Evolutionary conservation across 495 filamentous ascomycete genomes (phyloP), one percentile per base, ranked within the genome.

Genomic region (Penicillium odoratum): DNA sequence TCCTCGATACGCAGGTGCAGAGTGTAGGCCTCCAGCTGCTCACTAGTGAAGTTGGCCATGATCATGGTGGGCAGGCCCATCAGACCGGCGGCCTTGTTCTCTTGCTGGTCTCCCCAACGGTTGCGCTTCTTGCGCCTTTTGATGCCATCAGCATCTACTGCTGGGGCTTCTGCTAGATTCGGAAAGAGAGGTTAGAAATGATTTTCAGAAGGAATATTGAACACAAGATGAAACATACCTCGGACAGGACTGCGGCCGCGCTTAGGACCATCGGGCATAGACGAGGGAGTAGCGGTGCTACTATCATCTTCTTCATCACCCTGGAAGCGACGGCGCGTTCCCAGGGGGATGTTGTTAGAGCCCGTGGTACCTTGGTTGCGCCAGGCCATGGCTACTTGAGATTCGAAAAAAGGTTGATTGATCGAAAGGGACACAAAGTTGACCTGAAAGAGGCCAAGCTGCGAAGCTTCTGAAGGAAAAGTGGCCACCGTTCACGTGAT

Each of bases 61-160:
- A 98, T 97, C 72, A 92, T 88, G 16, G 93, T 97, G 33, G 94
- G 91, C 68, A 98, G 84, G 57, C 95, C 94, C 93, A 98, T 97
- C 53, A 98, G 81, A 58, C 94, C 94, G 56, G 92, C 94, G 21
- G 94, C 93, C 81, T 97, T 97, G 78, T 99, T 99, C 73, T 97
- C 93, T 55, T 89, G 87, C 55, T 87, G 89, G 66, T 97, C 92
- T 55, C 94, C 94, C 94, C 94, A 99, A 64, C 94, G 89, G 77
- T 97, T 98, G 65, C 91, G 85, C 85, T 96, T 98, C 86, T 96
- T 97, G 76, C 94, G 92, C 62, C 86, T 83, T 70, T 86, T 87
- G 48, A 84, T 77, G 48, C 89, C 92, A 78, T 95, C 91, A 49
- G 89, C 92, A 78, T 95, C 91, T 13, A 76, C 77, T 25, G 86